Base-by-base conservation (phyloP, 2,329 filamentous ascomycete genomes). In the Neoscytalidium dimidiatum region DNA sequence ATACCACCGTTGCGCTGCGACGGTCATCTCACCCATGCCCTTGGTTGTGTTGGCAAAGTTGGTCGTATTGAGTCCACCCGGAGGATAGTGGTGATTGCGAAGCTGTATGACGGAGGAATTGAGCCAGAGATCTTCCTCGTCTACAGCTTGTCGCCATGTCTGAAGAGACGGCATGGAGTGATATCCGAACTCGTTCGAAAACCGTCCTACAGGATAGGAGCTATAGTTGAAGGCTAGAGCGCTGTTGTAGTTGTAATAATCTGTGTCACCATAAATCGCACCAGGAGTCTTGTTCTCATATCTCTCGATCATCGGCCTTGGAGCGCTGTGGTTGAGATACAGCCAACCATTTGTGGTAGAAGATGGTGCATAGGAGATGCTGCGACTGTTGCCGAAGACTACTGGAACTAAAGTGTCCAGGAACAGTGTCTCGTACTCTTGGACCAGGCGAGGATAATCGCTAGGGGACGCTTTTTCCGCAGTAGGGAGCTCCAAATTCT, bases 121-220 rank as follows among this genome's bases (percentile, higher is more conserved):
- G 79, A 88, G 87, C 65, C 80, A 70, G 0, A 89, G 77, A 43
- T 88, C 83, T 4, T 79, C 71, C 1, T 80, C 76, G 1, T 80
- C 74, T 0, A 88, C 71, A 2, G 82, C 85, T 69, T 85, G 81
- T 46, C 79, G 78, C 86, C 86, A 88, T 2, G 80, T 83, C 66
- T 87, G 83, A 0, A 88, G 70, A 60, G 82, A 85, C 0, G 86
- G 86, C 86, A 89, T 87, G 64, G 82, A 85, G 69, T 87, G 85
- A 71, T 83, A 88, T 26, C 87, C 87, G 66, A 89, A 89, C 72
- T 89, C 86, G 67, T 88, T 87, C 2, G 84, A 83, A 69, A 89
- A 89, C 8, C 86, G 80, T 2, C 85, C 86, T 0, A 87, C 76
- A 0, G 86, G 86, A 67, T 88, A 88, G 0, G 75, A 78, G 0